Conservation (phyloP, 345 rosid genomes). For the Pugionium cornutum region DNA sequence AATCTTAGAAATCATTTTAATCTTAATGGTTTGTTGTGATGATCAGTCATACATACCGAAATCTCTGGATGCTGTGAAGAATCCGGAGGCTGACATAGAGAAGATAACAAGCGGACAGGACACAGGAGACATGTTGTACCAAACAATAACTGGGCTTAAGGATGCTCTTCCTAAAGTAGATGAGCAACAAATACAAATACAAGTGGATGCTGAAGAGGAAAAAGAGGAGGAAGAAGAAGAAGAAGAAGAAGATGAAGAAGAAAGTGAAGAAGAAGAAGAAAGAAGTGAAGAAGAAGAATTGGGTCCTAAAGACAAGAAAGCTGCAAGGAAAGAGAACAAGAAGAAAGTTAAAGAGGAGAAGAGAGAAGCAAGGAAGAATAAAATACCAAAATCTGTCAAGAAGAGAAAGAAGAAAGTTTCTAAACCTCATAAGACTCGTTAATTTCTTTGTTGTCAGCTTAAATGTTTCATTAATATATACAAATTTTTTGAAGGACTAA, state of each 20-base stretch:
- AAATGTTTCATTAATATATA: no score
- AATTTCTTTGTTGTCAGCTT: background rate
- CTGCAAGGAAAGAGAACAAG: constrained; percentile 92
- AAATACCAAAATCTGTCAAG: constrained; percentile 88
- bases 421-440: constrained; percentile 71
- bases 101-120: constrained; percentile 75
- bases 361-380: constrained; percentile 82
- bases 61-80: constrained; percentile 72
- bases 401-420: constrained; percentile 82
- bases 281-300: constrained; percentile 43
- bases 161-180: constrained; percentile 57
- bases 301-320: constrained; percentile 57
- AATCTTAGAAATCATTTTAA: background rate
- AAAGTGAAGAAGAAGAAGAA: constrained; percentile 44
- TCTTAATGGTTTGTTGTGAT: constrained; percentile 9
- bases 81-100: constrained; percentile 73
- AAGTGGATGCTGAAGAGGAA: constrained; percentile 28
- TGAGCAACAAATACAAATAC: constrained; percentile 27
- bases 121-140: constrained; percentile 70
- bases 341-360: constrained; percentile 97
- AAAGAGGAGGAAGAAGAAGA: constrained; percentile 46
- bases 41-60: constrained; percentile 81
- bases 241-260: constrained; percentile 45
- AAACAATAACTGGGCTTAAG: constrained; percentile 83
- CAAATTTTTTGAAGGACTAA: no score